Base-by-base conservation (phyloP, 106 monocot species). In the Xerophyta viscosa region DNA sequence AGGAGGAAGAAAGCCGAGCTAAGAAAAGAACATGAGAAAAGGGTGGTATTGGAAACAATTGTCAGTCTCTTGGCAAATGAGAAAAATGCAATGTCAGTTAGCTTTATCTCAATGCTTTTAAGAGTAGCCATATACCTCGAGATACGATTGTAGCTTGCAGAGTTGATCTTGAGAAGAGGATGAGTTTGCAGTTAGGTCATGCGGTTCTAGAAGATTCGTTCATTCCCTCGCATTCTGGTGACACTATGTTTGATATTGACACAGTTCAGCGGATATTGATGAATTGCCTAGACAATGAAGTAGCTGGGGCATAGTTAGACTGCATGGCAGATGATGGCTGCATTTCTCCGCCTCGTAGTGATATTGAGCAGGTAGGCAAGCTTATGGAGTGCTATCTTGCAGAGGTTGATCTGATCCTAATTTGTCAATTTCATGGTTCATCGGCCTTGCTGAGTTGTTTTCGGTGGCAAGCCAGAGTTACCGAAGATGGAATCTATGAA, bases 401-500 rank as follows among this genome's bases (percentile, higher is more conserved):
- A 3, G 88, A 94, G 56, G 73, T 94, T 15, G 83, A 15, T 75
- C 94, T 25, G 94, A 94, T 41, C 66, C 48, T 8, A 84, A 76
- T 45, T 62, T 94, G 37, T 26, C 56, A 5, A 58, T 88, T 25
- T 58, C 66, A 7, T 81, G 54, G 31, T 88, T 94, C 60, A 64
- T 81, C 36, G 50, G 67, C 43, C 64, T 94, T 23, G 84, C 81
- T 5, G 94, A 94, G 45, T 31, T 84, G 57, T 67, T 94, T 44
- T 84, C 88, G 20, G 88, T n/a, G 84, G 31, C 71, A 75, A 44
- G 66, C 84, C 17, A 80, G 68, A 48, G 29, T 66, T 37, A 78
- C 63, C 12, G 94, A 94, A 57, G 94, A 94, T 62, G 88, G 77
- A 37, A 84, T 88, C 74, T 94, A 94, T 66, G 61, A 88, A 55